Evolutionary conservation across 1,284 basidiomycete species (phyloP).

Genomic region (Heterobasidion parviporum): DNA sequence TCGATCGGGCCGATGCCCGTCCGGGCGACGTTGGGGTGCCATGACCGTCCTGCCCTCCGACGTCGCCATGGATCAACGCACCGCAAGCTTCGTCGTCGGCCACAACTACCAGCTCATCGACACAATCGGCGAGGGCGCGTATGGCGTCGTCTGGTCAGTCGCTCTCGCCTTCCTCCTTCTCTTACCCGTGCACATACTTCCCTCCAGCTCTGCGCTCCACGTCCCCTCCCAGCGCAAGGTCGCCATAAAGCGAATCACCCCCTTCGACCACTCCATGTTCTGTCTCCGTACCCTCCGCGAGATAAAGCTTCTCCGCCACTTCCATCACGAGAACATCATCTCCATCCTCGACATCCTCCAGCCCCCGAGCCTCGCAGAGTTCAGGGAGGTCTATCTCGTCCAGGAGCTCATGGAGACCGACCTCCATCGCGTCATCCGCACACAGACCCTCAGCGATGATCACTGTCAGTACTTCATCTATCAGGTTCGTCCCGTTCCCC

Average conservation of each 20-base stretch:
- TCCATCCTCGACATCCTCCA: constrained; percentile 77
- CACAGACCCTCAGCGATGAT: constrained; percentile 80
- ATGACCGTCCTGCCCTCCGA: too few relatives aligned
- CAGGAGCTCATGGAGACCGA: constrained; percentile 92
- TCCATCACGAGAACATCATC: constrained; percentile 78
- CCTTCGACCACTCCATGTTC: constrained; percentile 87
- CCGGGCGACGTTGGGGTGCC: too few relatives aligned
- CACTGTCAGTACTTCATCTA: constrained; percentile 96
- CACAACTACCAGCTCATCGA: constrained; percentile 65
- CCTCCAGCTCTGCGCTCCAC: constrained; percentile 58
- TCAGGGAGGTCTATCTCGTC: constrained; percentile 79
- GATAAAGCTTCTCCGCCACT: constrained; percentile 79
- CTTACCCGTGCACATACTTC: constrained; percentile 2
- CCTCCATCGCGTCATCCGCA: constrained; percentile 81
- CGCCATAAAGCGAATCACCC: constrained; percentile 77
- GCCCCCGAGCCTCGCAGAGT: constrained; percentile 51
- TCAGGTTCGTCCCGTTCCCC: constrained; percentile 50
- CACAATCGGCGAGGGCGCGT: constrained; percentile 81
- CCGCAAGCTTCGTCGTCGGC: constrained; percentile 48
- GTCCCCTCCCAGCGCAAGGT: constrained; percentile 56
- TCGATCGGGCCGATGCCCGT: too few relatives aligned
- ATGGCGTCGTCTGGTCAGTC: constrained; percentile 61
- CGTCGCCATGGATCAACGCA: neutral
- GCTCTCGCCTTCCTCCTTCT: constrained; percentile 1
- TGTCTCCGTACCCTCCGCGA: constrained; percentile 81